A percentile compares a stretch with the other conserved stretches of the same genome.
phyloP scores from a whole-genome alignment of 768 basidiomycete species.

The Calocybe gangraenosa region DNA sequence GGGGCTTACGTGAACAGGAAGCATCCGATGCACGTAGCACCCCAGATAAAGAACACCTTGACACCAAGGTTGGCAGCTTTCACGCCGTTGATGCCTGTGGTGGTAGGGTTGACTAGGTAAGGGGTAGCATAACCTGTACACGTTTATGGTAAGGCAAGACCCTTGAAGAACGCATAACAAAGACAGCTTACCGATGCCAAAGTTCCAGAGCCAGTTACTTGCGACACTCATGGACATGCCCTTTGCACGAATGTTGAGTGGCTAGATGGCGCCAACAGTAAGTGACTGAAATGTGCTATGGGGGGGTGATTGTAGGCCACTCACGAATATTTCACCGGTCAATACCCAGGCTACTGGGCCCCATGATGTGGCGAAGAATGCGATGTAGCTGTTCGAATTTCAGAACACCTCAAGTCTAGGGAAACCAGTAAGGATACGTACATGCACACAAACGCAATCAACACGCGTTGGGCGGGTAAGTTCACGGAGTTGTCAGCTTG shows the following conservation, averaged over 20 bases:
- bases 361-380: slow-evolving; percentile 59
- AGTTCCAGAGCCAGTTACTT: slow-evolving; percentile 79
- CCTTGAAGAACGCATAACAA: slow-evolving; percentile 10
- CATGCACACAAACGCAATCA: slow-evolving; percentile 56
- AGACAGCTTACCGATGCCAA: slow-evolving; percentile 55
- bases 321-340: slow-evolving; percentile 70
- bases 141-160: neutral
- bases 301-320: neutral
- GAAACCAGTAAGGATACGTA: slow-evolving; percentile 13
- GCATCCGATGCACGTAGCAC: slow-evolving; percentile 60
- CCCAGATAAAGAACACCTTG: slow-evolving; percentile 90
- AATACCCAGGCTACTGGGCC: slow-evolving; percentile 68
- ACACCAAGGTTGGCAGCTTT: slow-evolving; percentile 47
- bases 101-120: slow-evolving; percentile 45
- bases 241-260: slow-evolving; percentile 77
- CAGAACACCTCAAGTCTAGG: neutral
- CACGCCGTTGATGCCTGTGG: slow-evolving; percentile 17
- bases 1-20: slow-evolving; percentile 72
- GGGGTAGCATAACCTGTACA: slow-evolving; percentile 34
- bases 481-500: slow-evolving; percentile 19
- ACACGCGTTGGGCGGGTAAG: slow-evolving; percentile 48
- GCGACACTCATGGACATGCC: slow-evolving; percentile 76
- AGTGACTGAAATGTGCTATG: neutral
- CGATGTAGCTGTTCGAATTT: slow-evolving; percentile 14
- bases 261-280: slow-evolving; percentile 20